Conservation (phyloP, 2,329 filamentous ascomycete genomes). For the Beauveria pseudobassiana region DNA sequence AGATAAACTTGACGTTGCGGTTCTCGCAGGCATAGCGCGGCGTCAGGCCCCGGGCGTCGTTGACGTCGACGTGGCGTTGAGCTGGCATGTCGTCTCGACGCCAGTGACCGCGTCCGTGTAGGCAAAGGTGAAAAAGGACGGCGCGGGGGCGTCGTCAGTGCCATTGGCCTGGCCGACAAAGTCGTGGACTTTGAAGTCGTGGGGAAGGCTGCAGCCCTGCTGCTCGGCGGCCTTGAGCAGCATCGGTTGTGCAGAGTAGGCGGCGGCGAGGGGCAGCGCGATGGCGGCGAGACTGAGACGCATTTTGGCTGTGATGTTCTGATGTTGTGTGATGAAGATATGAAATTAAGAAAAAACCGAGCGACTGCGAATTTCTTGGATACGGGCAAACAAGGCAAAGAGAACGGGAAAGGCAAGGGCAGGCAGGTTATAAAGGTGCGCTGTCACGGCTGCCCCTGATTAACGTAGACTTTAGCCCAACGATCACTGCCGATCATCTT, state of each 20-base stretch:
- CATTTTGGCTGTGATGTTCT: not conserved
- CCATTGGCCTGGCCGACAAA: constrained; percentile 28
- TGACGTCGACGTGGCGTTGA: constrained; percentile 34
- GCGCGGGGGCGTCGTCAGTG: constrained; percentile 20
- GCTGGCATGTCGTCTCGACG: constrained; percentile 34
- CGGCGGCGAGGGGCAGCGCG: constrained; percentile 10
- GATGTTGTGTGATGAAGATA: not conserved
- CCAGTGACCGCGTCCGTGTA: constrained; percentile 34
- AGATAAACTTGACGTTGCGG: constrained; percentile 36
- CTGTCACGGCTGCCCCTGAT: not conserved
- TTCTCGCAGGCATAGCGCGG: constrained; percentile 37
- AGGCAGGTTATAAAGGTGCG: not conserved
- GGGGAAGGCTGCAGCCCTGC: constrained; percentile 29
- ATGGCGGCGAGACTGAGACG: not conserved
- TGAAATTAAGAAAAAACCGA: not conserved
- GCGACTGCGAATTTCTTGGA: not conserved
- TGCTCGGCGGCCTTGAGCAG: constrained; percentile 19
- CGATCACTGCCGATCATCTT: constrained; percentile 10
- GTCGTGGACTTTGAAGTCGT: constrained; percentile 30
- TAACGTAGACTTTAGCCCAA: not conserved
- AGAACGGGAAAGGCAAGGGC: not conserved
- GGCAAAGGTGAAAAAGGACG: constrained; percentile 30
- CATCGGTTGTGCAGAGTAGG: constrained; percentile 21
- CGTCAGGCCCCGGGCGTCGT: constrained; percentile 23
- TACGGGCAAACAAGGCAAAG: not conserved